These are phyloP conservation scores for Lithospermum erythrorhizon DNA, from an alignment of 257 asterid genomes.

Conservation along the genomic window DNA sequence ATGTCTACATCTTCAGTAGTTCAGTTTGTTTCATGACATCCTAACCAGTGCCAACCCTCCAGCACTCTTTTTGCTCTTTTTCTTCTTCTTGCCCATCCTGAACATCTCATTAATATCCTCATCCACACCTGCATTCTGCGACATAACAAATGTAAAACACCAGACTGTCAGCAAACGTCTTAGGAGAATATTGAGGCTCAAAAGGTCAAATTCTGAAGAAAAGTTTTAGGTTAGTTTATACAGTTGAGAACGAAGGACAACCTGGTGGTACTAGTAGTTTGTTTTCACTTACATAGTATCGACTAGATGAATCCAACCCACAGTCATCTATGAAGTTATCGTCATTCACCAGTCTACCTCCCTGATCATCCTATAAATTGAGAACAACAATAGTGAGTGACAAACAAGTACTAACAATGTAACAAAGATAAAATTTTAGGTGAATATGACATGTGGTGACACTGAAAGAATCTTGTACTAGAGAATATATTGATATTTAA, in stretches of 20 bases:
- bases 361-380: slow-evolving; percentile 20
- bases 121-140: slow-evolving; percentile 81
- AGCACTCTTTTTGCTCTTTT: slow-evolving; percentile 77
- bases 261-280: background rate
- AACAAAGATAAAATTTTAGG: background rate
- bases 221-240: too few species aligned
- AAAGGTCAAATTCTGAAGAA: background rate
- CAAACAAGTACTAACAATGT: background rate
- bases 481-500: too few species aligned
- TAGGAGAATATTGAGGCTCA: background rate
- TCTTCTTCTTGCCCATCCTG: slow-evolving; percentile 72
- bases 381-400: background rate
- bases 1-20: slow-evolving; percentile 71
- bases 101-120: slow-evolving; percentile 71
- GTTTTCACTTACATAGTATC: slow-evolving; percentile 25
- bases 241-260: slow-evolving; percentile 1
- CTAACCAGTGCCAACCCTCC: slow-evolving; percentile 77
- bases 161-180: background rate
- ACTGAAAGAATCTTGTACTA: too few species aligned
- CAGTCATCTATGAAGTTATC: slow-evolving; percentile 80
- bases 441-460: background rate
- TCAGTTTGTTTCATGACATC: slow-evolving; percentile 90
- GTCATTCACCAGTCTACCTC: slow-evolving; percentile 50
- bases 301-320: slow-evolving; percentile 68
- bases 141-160: slow-evolving; percentile 11